These are phyloP conservation scores for Chrysoporthe austroafricana DNA, from an alignment of 2,329 filamentous ascomycete species.

Conservation along the genomic window DNA sequence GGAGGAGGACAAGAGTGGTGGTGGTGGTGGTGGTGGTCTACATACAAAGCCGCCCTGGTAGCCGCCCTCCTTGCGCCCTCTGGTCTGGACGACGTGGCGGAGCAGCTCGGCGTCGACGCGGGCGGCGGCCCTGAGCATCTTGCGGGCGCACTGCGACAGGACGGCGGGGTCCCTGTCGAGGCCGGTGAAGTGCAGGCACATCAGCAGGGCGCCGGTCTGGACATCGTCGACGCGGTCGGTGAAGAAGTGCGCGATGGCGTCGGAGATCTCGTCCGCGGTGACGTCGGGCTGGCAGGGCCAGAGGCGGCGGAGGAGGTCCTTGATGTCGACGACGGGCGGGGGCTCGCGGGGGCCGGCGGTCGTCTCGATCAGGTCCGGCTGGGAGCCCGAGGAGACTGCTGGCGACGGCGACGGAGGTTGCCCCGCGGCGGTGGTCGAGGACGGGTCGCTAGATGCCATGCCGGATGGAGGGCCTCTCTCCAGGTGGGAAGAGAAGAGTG, in stretches of 20 bases:
- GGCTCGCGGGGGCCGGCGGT: slow-evolving; percentile 15
- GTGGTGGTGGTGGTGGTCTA: slow-evolving; percentile 21
- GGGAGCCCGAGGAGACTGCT: slow-evolving; percentile 18
- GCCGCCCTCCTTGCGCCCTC: slow-evolving; percentile 67
- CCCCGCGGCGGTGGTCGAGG: not conserved
- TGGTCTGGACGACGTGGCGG: slow-evolving; percentile 60
- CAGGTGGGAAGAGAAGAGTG: not conserved
- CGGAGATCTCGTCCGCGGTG: slow-evolving; percentile 79
- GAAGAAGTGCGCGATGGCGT: slow-evolving; percentile 90
- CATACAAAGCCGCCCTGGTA: slow-evolving; percentile 85
- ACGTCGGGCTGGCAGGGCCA: slow-evolving; percentile 61
- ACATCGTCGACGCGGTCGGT: slow-evolving; percentile 86
- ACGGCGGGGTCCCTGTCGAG: slow-evolving; percentile 85
- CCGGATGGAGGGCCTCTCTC: not conserved
- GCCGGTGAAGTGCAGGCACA: slow-evolving; percentile 88
- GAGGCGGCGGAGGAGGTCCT: slow-evolving; percentile 72
- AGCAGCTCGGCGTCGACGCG: slow-evolving; percentile 69
- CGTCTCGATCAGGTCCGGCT: slow-evolving; percentile 23
- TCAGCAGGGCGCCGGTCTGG: slow-evolving; percentile 85
- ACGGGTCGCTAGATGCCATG: not conserved
- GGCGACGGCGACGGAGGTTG: not conserved
- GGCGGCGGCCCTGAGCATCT: slow-evolving; percentile 81
- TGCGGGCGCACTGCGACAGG: slow-evolving; percentile 79
- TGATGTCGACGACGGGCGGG: slow-evolving; percentile 58
- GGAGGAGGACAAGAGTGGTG: not conserved